A percentile compares a stretch with the other conserved stretches of the same genome.
Evolutionary conservation across 768 basidiomycete species (phyloP).

Genomic region (Chiua virens): DNA sequence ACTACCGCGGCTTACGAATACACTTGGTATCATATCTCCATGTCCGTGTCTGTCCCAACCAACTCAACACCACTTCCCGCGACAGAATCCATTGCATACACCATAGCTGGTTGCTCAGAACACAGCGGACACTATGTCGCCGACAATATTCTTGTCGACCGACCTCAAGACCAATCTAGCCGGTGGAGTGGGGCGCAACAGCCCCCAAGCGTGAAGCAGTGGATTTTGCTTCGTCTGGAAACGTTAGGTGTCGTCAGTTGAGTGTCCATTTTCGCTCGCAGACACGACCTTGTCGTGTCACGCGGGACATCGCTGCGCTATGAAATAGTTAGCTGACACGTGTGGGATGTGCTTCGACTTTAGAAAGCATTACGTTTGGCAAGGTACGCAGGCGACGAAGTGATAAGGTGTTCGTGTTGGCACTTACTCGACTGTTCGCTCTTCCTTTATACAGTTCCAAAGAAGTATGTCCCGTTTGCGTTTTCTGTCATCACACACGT

Average conservation of each 20-base stretch:
- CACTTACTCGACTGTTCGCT: neutral
- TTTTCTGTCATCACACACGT: neutral
- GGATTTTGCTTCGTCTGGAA: constrained; percentile 69
- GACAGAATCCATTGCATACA: constrained; percentile 41
- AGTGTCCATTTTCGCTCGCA: constrained; percentile 25
- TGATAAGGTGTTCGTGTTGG: neutral
- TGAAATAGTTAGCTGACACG: constrained; percentile 5
- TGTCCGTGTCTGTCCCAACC: constrained; percentile 6
- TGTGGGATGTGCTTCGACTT: neutral
- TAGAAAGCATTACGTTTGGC: constrained; percentile 77
- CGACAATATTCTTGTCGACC: constrained; percentile 67
- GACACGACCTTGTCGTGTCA: neutral
- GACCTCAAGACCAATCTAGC: constrained; percentile 61
- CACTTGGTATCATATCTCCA: neutral
- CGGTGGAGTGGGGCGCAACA: constrained; percentile 76
- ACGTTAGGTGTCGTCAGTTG: constrained; percentile 64
- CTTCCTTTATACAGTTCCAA: constrained; percentile 17
- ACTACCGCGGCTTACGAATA: no score
- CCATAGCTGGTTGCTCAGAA: constrained; percentile 61
- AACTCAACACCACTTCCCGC: constrained; percentile 7
- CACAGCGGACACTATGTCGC: constrained; percentile 70
- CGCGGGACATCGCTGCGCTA: neutral
- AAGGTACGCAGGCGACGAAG: constrained; percentile 49
- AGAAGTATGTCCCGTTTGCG: constrained; percentile 21
- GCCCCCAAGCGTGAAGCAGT: constrained; percentile 57